Conservation (phyloP, 2,329 filamentous ascomycete genomes). For the Aspergillus luchuensis region DNA sequence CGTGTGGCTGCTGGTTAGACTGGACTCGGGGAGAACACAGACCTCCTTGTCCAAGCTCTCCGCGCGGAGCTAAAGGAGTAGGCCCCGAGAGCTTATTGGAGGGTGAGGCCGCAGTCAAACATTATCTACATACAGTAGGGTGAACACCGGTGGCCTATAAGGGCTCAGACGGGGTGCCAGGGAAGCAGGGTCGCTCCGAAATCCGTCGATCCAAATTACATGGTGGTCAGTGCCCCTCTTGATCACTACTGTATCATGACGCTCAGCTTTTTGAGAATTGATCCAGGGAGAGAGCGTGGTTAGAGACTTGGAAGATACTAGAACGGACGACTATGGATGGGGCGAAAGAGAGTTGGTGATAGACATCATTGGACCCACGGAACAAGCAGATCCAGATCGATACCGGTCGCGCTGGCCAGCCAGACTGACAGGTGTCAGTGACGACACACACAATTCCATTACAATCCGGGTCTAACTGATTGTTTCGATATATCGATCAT, state of each 20-base stretch:
- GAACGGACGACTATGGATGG: neutral
- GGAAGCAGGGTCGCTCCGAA: neutral
- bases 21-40: conserved; percentile 6
- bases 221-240: neutral
- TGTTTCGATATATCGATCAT: neutral
- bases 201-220: conserved; percentile 2
- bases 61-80: neutral
- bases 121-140: neutral
- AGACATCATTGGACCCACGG: conserved; percentile 3
- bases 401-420: neutral
- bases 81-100: neutral
- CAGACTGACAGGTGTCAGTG: conserved; percentile 10
- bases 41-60: conserved; percentile 3
- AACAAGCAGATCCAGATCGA: conserved; percentile 4
- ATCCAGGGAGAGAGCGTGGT: neutral
- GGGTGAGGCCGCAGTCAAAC: conserved; percentile 3
- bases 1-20: neutral
- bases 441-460: neutral
- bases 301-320: neutral
- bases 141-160: neutral
- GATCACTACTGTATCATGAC: neutral
- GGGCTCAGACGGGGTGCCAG: neutral
- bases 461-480: neutral
- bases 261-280: neutral
- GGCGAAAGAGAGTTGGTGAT: conserved; percentile 1